Conservation (phyloP, 768 basidiomycete genomes). For the Mrakia hoshinonis region DNA sequence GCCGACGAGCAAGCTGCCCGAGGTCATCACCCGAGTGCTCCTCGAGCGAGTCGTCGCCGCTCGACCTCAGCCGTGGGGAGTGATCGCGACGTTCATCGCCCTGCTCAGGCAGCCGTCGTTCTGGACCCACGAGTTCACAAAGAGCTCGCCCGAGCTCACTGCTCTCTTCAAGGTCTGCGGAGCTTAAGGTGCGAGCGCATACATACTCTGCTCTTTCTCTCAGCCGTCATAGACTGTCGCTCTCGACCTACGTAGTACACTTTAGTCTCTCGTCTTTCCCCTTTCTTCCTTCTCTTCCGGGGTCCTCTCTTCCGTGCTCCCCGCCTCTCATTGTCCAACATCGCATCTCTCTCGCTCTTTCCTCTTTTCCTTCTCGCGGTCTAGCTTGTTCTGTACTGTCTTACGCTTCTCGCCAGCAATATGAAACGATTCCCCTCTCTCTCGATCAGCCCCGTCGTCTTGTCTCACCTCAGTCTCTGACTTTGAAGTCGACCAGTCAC, state of each 20-base stretch:
- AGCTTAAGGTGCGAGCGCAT: not conserved
- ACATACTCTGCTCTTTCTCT: not conserved
- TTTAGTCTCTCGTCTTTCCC: not conserved
- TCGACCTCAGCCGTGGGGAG: conserved; percentile 94
- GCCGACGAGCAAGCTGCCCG: conserved; percentile 47
- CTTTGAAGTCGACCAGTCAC: no score
- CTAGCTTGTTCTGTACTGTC: not conserved
- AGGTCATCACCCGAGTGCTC: conserved; percentile 53
- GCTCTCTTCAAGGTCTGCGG: conserved; percentile 14
- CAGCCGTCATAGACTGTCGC: not conserved
- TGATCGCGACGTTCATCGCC: conserved; percentile 86
- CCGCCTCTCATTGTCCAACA: not conserved
- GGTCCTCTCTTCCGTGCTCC: not conserved
- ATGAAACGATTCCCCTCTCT: conserved; percentile 7
- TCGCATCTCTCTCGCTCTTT: not conserved
- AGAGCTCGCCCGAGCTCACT: not conserved
- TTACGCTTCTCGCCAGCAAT: not conserved
- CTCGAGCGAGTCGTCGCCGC: conserved; percentile 89
- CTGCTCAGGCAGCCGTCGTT: conserved; percentile 49
- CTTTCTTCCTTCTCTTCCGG: not conserved
- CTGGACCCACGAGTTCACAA: conserved; percentile 36
- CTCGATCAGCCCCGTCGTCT: no score
- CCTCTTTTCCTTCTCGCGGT: not conserved
- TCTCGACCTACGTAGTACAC: not conserved
- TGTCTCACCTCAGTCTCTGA: no score